phyloP scores from a whole-genome alignment of 2,329 filamentous ascomycete species.

The Blumeria hordei region DNA sequence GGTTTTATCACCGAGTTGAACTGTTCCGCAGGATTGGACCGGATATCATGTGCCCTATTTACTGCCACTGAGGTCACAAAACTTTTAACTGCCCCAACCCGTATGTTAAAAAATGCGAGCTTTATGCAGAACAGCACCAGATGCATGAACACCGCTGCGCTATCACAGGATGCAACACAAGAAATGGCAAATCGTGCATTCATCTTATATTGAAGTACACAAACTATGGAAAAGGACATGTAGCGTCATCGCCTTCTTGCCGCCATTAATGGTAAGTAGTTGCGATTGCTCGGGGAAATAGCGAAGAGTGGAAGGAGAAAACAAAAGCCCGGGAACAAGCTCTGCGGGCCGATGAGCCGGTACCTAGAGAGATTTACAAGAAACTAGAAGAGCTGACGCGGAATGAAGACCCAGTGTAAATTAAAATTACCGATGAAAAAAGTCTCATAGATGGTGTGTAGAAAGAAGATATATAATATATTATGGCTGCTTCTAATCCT shows the following conservation, averaged over 20 bases:
- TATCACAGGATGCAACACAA: not conserved
- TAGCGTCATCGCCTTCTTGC: not conserved
- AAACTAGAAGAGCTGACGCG: too few relatives aligned
- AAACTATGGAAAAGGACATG: not conserved
- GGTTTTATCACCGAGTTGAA: not conserved
- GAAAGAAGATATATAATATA: too few relatives aligned
- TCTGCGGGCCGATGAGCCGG: not conserved
- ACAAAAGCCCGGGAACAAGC: not conserved
- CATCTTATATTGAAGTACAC: not conserved
- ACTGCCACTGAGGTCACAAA: not conserved
- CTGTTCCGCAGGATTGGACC: not conserved
- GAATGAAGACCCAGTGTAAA: too few relatives aligned
- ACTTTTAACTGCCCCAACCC: not conserved
- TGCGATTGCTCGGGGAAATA: not conserved
- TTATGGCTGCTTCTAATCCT: too few relatives aligned
- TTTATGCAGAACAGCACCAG: not conserved
- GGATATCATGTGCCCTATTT: not conserved
- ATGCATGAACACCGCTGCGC: not conserved
- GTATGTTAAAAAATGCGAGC: not conserved
- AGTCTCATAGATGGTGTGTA: too few relatives aligned
- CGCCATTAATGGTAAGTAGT: not conserved
- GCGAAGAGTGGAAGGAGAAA: not conserved
- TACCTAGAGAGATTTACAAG: too few relatives aligned
- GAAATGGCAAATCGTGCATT: not conserved
- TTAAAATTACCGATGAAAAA: too few relatives aligned